These are phyloP conservation scores for Rickenella mellea DNA, from an alignment of 768 basidiomycete species.

Conservation along the genomic window DNA sequence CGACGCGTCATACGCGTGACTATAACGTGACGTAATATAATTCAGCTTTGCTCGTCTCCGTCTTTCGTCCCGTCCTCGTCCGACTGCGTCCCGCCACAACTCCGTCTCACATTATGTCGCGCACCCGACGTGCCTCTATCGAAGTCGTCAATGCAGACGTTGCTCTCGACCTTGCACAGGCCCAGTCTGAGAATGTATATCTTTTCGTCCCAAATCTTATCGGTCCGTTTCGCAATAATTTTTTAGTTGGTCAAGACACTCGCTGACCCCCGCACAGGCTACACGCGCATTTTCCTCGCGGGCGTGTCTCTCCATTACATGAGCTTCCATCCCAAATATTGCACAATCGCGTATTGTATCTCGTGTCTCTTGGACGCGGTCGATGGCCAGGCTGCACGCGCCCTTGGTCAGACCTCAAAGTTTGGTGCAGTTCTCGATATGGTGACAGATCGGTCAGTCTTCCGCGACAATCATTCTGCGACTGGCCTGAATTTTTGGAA, in stretches of 20 bases:
- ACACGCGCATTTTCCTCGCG: slow-evolving; percentile 84
- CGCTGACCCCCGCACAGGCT: slow-evolving; percentile 43
- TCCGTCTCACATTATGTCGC: no score
- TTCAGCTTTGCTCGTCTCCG: no score
- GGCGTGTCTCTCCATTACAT: slow-evolving; percentile 85
- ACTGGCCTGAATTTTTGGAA: neutral
- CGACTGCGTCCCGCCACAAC: no score
- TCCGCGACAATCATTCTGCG: neutral
- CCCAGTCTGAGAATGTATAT: slow-evolving; percentile 92
- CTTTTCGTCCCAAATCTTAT: slow-evolving; percentile 96
- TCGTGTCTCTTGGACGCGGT: slow-evolving; percentile 93
- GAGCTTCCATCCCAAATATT: slow-evolving; percentile 90
- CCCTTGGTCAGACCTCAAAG: slow-evolving; percentile 84
- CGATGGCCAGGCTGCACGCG: slow-evolving; percentile 87
- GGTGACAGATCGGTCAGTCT: slow-evolving; percentile 88
- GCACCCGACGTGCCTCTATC: slow-evolving; percentile 45
- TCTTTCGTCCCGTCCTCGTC: no score
- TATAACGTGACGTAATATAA: no score
- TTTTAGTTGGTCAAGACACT: neutral
- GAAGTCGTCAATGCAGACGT: slow-evolving; percentile 76
- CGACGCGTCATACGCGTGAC: no score
- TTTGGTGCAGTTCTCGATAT: slow-evolving; percentile 98
- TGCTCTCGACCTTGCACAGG: slow-evolving; percentile 77
- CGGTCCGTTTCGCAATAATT: slow-evolving; percentile 53
- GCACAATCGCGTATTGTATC: slow-evolving; percentile 80